These are phyloP conservation scores for Aspergillus puulaauensis DNA, from an alignment of 2,329 filamentous ascomycete species.

Conservation along the genomic window DNA sequence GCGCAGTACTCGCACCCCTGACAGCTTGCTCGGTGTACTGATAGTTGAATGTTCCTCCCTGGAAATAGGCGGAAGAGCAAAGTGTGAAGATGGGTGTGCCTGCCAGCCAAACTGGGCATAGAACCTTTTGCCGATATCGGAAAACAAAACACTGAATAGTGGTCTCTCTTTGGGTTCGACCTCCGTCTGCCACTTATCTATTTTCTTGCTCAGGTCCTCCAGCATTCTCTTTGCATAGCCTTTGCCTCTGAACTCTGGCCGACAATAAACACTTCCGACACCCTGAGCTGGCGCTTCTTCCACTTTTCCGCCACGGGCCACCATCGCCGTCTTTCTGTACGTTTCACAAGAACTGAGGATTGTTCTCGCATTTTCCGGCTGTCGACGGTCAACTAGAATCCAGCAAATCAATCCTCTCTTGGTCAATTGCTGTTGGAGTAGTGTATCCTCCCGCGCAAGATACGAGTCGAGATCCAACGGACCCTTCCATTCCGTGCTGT, in stretches of 20 bases:
- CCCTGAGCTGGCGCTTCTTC: slow-evolving; percentile 65
- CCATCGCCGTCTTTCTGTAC: slow-evolving; percentile 41
- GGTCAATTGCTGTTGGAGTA: slow-evolving; percentile 53
- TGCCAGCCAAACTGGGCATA: slow-evolving; percentile 79
- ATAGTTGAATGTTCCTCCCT: slow-evolving; percentile 20
- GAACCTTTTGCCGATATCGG: slow-evolving; percentile 80
- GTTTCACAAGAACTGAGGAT: slow-evolving; percentile 62
- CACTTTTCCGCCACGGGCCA: slow-evolving; percentile 52
- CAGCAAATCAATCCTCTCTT: slow-evolving; percentile 59
- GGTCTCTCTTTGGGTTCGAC: slow-evolving; percentile 39
- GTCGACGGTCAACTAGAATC: slow-evolving; percentile 54
- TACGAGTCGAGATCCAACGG: slow-evolving; percentile 56
- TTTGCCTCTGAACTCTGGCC: slow-evolving; percentile 63
- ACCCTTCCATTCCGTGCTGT: slow-evolving; percentile 59
- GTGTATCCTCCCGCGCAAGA: slow-evolving; percentile 55
- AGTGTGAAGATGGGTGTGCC: slow-evolving; percentile 69
- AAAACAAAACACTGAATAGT: slow-evolving; percentile 78
- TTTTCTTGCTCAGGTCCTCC: slow-evolving; percentile 58
- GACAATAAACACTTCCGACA: slow-evolving; percentile 77
- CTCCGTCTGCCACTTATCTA: slow-evolving; percentile 55
- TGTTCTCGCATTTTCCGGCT: slow-evolving; percentile 39
- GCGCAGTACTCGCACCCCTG: slow-evolving; percentile 31
- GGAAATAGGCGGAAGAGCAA: slow-evolving; percentile 57
- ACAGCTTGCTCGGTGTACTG: slow-evolving; percentile 24
- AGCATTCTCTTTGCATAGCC: slow-evolving; percentile 81